Conservation (phyloP, 2,329 filamentous ascomycete species). For the Penicillium sp. region DNA sequence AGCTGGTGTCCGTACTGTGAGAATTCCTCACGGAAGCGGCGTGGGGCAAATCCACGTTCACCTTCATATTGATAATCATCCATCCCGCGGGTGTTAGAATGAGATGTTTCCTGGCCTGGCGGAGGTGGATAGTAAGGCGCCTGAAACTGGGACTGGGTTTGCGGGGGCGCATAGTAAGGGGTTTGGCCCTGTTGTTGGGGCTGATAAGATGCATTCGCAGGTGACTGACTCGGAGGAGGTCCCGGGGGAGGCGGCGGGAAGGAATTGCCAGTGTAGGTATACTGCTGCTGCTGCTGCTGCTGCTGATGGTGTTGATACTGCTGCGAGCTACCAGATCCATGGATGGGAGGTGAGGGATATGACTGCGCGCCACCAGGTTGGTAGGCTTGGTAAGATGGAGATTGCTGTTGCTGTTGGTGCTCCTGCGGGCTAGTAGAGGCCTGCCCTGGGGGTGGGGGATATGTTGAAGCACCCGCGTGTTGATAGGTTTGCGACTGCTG, state of each 20-base stretch:
- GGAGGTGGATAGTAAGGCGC: conserved; percentile 42
- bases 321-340: neutral
- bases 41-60: conserved; percentile 33
- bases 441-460: conserved; percentile 9
- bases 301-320: conserved; percentile 12
- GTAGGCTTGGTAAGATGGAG: conserved; percentile 3
- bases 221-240: conserved; percentile 24
- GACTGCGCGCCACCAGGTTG: conserved; percentile 1
- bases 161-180: conserved; percentile 9
- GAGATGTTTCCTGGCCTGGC: conserved; percentile 31
- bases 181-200: conserved; percentile 11
- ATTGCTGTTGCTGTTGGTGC: conserved; percentile 11
- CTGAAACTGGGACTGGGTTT: conserved; percentile 11
- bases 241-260: conserved; percentile 40
- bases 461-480: conserved; percentile 5
- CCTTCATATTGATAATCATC: conserved; percentile 36
- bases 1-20: conserved; percentile 36
- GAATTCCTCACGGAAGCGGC: conserved; percentile 37
- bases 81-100: conserved; percentile 31
- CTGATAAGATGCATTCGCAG: conserved; percentile 12
- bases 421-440: conserved; percentile 8
- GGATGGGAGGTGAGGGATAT: conserved; percentile 9
- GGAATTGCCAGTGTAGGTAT: conserved; percentile 31
- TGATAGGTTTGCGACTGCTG: conserved; percentile 12
- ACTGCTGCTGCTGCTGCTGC: conserved; percentile 14